Conservation (phyloP, 2,329 filamentous ascomycete genomes). For the Cytospora mali region DNA sequence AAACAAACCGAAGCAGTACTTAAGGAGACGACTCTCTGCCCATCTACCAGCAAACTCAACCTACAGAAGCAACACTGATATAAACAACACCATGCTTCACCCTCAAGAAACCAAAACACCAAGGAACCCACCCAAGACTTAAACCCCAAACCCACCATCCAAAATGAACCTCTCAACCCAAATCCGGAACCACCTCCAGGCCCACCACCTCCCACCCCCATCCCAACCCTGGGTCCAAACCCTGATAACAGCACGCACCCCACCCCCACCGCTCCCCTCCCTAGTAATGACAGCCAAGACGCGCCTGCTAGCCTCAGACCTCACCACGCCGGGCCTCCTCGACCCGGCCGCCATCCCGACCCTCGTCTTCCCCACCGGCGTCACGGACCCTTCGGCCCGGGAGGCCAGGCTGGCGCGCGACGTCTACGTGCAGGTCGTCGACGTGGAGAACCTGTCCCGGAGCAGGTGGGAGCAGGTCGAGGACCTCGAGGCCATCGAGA, state of each 20-base stretch:
- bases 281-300: slow-evolving; percentile 79
- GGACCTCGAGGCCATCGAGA: slow-evolving; percentile 71
- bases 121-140: background rate
- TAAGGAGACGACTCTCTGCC: background rate
- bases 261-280: slow-evolving; percentile 65
- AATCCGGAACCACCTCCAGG: slow-evolving; percentile 52
- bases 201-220: slow-evolving; percentile 57
- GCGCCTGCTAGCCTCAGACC: slow-evolving; percentile 76
- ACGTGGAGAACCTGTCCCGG: slow-evolving; percentile 79
- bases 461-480: slow-evolving; percentile 89
- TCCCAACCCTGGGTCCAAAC: slow-evolving; percentile 63
- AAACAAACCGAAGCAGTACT: background rate
- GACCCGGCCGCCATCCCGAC: slow-evolving; percentile 42
- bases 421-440: slow-evolving; percentile 79
- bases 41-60: background rate
- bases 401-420: slow-evolving; percentile 62
- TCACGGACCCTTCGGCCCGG: slow-evolving; percentile 55
- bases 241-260: slow-evolving; percentile 60
- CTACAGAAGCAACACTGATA: background rate
- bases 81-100: background rate
- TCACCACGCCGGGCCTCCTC: slow-evolving; percentile 62
- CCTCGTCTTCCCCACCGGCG: slow-evolving; percentile 51
- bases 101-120: background rate
- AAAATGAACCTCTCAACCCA: slow-evolving; percentile 49
- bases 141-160: background rate